Evolutionary conservation across 148 eudicot species (phyloP).

Genomic region (Spergularia bocconei): DNA sequence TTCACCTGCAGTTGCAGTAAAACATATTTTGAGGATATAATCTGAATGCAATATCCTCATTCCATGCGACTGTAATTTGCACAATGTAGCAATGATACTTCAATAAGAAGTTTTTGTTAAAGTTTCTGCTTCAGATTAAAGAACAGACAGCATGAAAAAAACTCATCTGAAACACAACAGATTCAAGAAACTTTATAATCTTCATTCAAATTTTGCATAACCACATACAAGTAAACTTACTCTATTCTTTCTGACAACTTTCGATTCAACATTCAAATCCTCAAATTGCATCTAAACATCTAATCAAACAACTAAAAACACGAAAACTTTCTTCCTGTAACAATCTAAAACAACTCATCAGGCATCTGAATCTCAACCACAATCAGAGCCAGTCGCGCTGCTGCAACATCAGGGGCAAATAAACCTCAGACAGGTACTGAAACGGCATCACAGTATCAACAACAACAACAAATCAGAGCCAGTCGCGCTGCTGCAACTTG

Average conservation of each 20-base stretch:
- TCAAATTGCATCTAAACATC: background rate
- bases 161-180: background rate
- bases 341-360: background rate
- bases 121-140: background rate
- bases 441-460: slow-evolving; percentile 22
- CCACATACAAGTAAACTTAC: slow-evolving; percentile 4
- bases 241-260: background rate
- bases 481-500: slow-evolving; percentile 90
- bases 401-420: slow-evolving; percentile 89
- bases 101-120: too few relatives aligned
- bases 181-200: background rate
- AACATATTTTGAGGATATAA: background rate
- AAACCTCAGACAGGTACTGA: slow-evolving; percentile 93
- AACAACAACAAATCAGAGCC: slow-evolving; percentile 44
- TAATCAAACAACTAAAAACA: slow-evolving; percentile 1
- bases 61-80: background rate
- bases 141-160: background rate
- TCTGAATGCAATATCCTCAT: background rate
- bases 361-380: background rate
- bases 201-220: background rate
- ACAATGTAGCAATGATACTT: background rate
- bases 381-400: slow-evolving; percentile 79
- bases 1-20: background rate
- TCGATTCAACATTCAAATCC: background rate
- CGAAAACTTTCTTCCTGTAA: background rate